phyloP scores from a whole-genome alignment of 2,329 filamentous ascomycete species.

The Neopestalotiopsis rosae region DNA sequence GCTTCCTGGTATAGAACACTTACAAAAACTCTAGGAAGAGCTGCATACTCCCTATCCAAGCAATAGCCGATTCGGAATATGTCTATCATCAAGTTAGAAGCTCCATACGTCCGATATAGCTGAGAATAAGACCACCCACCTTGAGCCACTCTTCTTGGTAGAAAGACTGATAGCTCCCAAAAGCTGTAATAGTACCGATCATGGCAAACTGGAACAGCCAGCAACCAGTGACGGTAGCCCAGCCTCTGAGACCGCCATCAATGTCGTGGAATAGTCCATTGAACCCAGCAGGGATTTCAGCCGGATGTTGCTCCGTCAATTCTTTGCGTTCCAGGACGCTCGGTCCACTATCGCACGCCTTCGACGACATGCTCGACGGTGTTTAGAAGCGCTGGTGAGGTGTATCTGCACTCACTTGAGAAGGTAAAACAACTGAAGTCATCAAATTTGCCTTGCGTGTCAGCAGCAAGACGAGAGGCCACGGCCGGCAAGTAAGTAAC shows the following conservation, averaged over 20 bases:
- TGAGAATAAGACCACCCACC: background rate
- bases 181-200: background rate
- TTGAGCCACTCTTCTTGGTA: background rate
- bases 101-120: too few relatives aligned
- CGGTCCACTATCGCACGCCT: background rate
- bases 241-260: background rate
- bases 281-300: background rate
- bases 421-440: background rate
- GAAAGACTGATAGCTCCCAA: slow-evolving; percentile 8
- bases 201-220: slow-evolving; percentile 13
- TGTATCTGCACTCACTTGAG: background rate
- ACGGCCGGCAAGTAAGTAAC: background rate
- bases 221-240: background rate
- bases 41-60: background rate
- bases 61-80: background rate
- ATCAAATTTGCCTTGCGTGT: background rate
- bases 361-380: background rate
- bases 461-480: background rate
- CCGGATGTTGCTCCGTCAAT: background rate
- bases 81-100: too few relatives aligned
- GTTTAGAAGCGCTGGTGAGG: background rate
- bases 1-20: background rate
- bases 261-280: background rate
- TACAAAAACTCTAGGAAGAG: slow-evolving; percentile 10
- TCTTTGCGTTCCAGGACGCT: background rate